These are phyloP conservation scores for Cystobasidium pallidum DNA, from an alignment of 1,284 basidiomycete genomes.

Conservation along the genomic window DNA sequence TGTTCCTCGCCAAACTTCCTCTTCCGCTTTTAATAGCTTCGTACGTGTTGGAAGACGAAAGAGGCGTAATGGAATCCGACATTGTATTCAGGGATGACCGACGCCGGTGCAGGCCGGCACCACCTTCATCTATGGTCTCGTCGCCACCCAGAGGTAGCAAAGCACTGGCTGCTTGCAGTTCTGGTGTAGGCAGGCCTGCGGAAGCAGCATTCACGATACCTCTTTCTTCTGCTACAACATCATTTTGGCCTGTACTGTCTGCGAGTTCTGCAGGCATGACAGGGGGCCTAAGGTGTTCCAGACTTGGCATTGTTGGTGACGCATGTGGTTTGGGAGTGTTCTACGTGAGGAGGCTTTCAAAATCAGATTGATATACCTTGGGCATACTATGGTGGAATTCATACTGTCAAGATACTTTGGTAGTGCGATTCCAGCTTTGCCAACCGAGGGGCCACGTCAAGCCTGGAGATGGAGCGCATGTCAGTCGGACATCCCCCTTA, in stretches of 20 bases:
- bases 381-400: not conserved
- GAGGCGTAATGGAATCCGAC: not conserved
- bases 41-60: not conserved
- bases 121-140: not conserved
- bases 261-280: slow-evolving; percentile 1
- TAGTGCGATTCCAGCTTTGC: slow-evolving; percentile 12
- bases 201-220: not conserved
- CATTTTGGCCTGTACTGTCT: not conserved
- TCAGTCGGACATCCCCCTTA: not conserved
- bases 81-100: not conserved
- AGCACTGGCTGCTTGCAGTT: not conserved
- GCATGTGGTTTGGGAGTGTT: slow-evolving; percentile 17
- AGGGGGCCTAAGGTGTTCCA: slow-evolving; percentile 18
- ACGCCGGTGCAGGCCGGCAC: slow-evolving; percentile 3
- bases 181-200: not conserved
- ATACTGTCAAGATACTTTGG: slow-evolving; percentile 5
- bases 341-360: not conserved
- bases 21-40: not conserved
- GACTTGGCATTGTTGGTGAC: not conserved
- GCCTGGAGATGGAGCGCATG: not conserved
- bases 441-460: not conserved
- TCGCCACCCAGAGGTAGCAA: slow-evolving; percentile 31
- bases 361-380: not conserved
- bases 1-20: not conserved
- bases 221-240: not conserved